These are phyloP conservation scores for Alternaria triticina DNA, from an alignment of 2,329 filamentous ascomycete species.

Conservation along the genomic window DNA sequence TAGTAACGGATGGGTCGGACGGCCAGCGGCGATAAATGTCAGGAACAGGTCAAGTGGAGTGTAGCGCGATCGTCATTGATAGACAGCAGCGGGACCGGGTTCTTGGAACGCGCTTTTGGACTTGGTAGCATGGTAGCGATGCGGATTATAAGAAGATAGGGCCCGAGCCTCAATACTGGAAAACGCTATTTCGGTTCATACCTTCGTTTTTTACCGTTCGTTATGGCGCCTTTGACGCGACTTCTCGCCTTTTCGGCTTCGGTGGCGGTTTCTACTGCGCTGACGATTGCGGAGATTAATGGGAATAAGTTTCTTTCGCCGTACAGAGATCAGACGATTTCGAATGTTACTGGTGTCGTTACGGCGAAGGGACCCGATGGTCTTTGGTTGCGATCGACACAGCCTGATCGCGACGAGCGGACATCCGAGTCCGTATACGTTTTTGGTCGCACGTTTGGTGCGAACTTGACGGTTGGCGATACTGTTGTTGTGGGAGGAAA, in stretches of 20 bases:
- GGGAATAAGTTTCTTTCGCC: slow-evolving; percentile 69
- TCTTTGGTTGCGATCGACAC: slow-evolving; percentile 68
- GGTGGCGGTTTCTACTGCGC: slow-evolving; percentile 21
- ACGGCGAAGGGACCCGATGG: slow-evolving; percentile 68
- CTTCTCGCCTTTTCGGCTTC: slow-evolving; percentile 26
- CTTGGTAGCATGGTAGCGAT: background rate
- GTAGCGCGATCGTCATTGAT: background rate
- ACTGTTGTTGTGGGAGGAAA: slow-evolving; percentile 65
- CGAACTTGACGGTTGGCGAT: slow-evolving; percentile 62
- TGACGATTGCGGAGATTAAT: slow-evolving; percentile 67
- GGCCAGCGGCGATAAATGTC: background rate
- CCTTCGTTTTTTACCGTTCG: background rate
- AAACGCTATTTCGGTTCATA: background rate
- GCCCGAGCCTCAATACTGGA: background rate
- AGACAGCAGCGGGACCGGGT: slow-evolving; percentile 6
- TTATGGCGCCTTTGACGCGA: slow-evolving; percentile 21
- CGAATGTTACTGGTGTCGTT: slow-evolving; percentile 67
- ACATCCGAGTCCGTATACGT: slow-evolving; percentile 73
- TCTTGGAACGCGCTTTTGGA: background rate
- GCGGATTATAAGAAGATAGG: background rate
- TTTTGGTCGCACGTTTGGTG: slow-evolving; percentile 60
- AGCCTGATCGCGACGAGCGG: slow-evolving; percentile 60
- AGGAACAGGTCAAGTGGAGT: slow-evolving; percentile 6
- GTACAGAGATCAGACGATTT: slow-evolving; percentile 62
- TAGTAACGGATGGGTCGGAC: background rate